Conservation (phyloP, 495 filamentous ascomycete species). For the Collariella sp. region DNA sequence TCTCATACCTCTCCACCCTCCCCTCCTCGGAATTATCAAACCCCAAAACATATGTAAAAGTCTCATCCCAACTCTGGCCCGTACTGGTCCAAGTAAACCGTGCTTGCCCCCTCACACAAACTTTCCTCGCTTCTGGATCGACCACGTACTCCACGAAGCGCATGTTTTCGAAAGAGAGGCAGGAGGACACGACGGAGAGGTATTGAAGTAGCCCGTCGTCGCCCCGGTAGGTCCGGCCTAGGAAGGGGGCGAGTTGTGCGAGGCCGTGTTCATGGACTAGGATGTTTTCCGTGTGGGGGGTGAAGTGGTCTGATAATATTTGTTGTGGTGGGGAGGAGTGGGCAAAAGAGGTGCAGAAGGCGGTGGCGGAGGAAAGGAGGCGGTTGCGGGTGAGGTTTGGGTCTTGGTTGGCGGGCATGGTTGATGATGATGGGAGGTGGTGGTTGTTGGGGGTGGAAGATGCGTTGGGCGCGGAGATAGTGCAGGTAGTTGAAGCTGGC, state of each 20-base stretch:
- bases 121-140: constrained; percentile 36
- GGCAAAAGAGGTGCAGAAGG: constrained; percentile 44
- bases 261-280: constrained; percentile 51
- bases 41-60: constrained; percentile 47
- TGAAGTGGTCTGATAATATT: constrained; percentile 45
- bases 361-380: constrained; percentile 36
- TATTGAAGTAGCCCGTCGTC: constrained; percentile 40
- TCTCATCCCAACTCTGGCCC: constrained; percentile 50
- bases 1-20: constrained; percentile 45
- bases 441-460: too few species aligned
- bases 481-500: too few species aligned
- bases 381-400: constrained; percentile 15
- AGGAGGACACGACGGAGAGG: constrained; percentile 36
- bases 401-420: background rate
- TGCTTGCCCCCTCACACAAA: constrained; percentile 43
- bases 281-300: constrained; percentile 18
- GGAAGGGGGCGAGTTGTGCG: constrained; percentile 43
- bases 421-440: too few species aligned
- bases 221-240: constrained; percentile 48
- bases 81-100: constrained; percentile 44
- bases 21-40: constrained; percentile 36
- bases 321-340: constrained; percentile 20
- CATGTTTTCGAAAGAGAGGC: constrained; percentile 42
- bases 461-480: too few species aligned
- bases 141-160: constrained; percentile 46